These are phyloP conservation scores for Botrytis deweyae DNA, from an alignment of 2,329 filamentous ascomycete genomes.

Conservation along the genomic window DNA sequence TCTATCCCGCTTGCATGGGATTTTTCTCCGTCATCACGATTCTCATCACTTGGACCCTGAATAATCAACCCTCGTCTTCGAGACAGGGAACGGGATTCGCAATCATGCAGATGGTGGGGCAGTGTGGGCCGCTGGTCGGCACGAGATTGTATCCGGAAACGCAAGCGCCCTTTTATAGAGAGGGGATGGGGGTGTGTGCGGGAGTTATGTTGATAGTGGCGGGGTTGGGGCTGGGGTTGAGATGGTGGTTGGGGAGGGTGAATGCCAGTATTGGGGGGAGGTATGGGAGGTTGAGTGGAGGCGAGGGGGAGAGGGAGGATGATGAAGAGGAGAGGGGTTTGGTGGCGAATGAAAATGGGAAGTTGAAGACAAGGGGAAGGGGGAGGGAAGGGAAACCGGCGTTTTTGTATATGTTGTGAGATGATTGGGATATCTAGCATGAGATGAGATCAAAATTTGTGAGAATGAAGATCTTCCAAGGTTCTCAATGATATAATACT, in stretches of 20 bases:
- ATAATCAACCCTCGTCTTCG: constrained; percentile 72
- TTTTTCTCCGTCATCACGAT: constrained; percentile 85
- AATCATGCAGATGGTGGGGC: constrained; percentile 71
- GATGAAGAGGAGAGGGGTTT: not conserved
- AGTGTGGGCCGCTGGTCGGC: constrained; percentile 46
- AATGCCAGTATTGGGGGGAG: constrained; percentile 28
- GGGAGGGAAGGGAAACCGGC: constrained; percentile 24
- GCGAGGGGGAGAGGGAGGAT: constrained; percentile 18
- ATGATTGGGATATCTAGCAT: not conserved
- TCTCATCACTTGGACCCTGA: constrained; percentile 84
- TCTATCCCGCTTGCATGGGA: constrained; percentile 76
- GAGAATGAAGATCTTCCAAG: no score
- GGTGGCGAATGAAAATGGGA: constrained; percentile 24
- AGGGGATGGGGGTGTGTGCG: constrained; percentile 52
- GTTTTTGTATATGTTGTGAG: constrained; percentile 32
- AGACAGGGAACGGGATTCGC: constrained; percentile 75
- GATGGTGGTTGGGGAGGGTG: constrained; percentile 37
- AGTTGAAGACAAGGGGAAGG: not conserved
- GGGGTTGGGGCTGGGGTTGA: constrained; percentile 44
- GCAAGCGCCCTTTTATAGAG: constrained; percentile 50
- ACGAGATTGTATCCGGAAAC: constrained; percentile 53
- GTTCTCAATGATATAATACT: no score
- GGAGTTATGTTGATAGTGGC: constrained; percentile 49
- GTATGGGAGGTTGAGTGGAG: constrained; percentile 41
- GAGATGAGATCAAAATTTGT: not conserved